Evolutionary conservation across 495 filamentous ascomycete species (phyloP), one percentile per base, ranked within the genome.

Genomic region (Pyronema omphalodes): DNA sequence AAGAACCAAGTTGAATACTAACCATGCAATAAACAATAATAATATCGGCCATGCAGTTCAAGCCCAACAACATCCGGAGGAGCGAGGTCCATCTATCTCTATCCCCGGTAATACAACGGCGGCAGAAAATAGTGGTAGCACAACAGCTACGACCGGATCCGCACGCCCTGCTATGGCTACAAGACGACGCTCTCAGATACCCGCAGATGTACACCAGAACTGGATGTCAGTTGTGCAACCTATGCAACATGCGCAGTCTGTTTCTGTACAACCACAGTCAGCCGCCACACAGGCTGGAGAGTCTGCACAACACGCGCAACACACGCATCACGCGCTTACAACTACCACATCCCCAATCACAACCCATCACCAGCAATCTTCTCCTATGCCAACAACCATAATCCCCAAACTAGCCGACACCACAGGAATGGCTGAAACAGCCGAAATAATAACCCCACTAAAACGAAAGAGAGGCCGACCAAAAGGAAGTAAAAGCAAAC

Each of bases 401-500:
- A 29, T 29, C 23, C 23, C 23, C 23, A 29, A 29, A 29, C 23
- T 29, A 29, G 23, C 23, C 23, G 23, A 29, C 23, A 29, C 23
- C 23, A 29, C 23, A n/a, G n/a, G n/a, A n/a, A n/a, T n/a, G n/a
- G n/a, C n/a, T 5, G 33, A 49, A 35, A 23, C 23, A 14, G 19
- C 29, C 8, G 19, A 54, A n/a, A 34, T 9, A 15, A 14, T 23
- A 9, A 54, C 57, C 23, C 61, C 54, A 7, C 47, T 55, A 19
- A 64, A 60, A 48, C 53, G 60, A 14, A 64, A 64, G 36, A 57
- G 61, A 12, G 61, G 61, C 7, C 59, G 61, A 14, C 61, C 61
- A 18, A 64, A 64, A 45, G 61, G 61, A 3, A 29, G 23, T 29
- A 29, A 29, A 29, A 29, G 23, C 23, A 29, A 29, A 29, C 23